Base-by-base conservation (phyloP, 306 rosid species). In the Castanospermum australe region DNA sequence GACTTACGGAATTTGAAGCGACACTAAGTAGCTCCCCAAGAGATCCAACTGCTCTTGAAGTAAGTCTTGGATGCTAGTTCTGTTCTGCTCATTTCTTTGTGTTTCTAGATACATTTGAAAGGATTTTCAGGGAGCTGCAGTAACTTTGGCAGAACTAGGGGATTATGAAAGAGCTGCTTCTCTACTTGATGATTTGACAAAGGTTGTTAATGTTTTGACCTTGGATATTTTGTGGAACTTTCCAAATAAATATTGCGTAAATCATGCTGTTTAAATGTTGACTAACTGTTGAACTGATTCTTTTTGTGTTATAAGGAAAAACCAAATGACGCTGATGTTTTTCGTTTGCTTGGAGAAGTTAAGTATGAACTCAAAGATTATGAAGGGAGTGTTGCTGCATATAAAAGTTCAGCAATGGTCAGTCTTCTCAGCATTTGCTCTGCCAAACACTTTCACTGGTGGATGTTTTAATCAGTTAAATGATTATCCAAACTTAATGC, bases 341-440 rank as follows among this genome's bases (percentile, higher is more conserved):
- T 86, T 36, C 97, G 91, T 79, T 88, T 94, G 90, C 99, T 94
- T 80, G 99, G 97, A 67, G 99, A 92, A 78, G 93, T 92, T 25
- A 91, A 89, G 84, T 91, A 86, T 67, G 89, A 87, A 38, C 90
- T 91, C 69, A 92, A 87, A 74, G 99, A 94, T 75, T 94, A 86
- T 79, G 91, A 84, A 42, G 97, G 91, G 87, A 94, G 99, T 81
- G 79, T 89, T 71, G 82, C 87, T 75, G 97, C 99, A 30, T 94
- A 89, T 77, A 89, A 85, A 90, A 87, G 39, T 75, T 86, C 97
- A 62, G 81, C 89, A 56, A 84, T 0, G 93, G 99, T 94, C 51
- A 77, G 93, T 87, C 78, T 80, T 80, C 77, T 54, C 83, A 79
- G 44, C 39, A 41, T 69, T 45, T 80, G 51, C 80, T 69, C 38